Percentiles rank a stretch among this genome's conserved stretches.
Evolutionary conservation across 257 asterid species (phyloP).

Genomic region (Solanum lignicaule): DNA sequence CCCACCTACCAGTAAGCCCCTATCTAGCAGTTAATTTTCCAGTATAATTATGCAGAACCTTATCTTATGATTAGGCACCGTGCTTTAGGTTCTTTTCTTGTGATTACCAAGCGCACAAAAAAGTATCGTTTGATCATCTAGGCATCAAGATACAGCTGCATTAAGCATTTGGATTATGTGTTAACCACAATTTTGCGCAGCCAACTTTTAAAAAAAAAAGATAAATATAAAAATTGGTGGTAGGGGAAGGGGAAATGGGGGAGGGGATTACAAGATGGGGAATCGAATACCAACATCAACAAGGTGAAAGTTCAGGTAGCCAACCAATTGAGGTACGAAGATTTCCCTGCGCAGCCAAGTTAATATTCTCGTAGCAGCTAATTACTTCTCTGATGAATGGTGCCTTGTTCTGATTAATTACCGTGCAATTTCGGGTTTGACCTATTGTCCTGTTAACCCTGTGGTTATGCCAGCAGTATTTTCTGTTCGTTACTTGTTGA

Average conservation of each 20-base stretch:
- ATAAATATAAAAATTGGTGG: too few species aligned
- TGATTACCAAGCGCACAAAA: background rate
- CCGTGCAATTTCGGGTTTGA: background rate
- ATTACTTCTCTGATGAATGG: background rate
- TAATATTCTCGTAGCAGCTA: background rate
- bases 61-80: background rate
- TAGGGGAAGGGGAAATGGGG: background rate
- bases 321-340: too few species aligned
- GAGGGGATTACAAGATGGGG: background rate
- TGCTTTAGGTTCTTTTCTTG: background rate
- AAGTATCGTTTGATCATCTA: too few species aligned
- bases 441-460: background rate
- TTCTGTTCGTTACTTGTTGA: background rate
- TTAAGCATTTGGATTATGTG: background rate
- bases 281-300: background rate
- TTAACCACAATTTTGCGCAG: background rate
- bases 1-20: slow-evolving; percentile 24
- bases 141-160: background rate
- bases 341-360: background rate
- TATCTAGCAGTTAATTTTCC: background rate
- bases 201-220: background rate
- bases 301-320: background rate
- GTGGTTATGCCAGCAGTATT: background rate
- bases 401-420: background rate
- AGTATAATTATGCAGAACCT: background rate